phyloP scores from a whole-genome alignment of 768 basidiomycete species.

The Boletus pseudo-olivaceus region DNA sequence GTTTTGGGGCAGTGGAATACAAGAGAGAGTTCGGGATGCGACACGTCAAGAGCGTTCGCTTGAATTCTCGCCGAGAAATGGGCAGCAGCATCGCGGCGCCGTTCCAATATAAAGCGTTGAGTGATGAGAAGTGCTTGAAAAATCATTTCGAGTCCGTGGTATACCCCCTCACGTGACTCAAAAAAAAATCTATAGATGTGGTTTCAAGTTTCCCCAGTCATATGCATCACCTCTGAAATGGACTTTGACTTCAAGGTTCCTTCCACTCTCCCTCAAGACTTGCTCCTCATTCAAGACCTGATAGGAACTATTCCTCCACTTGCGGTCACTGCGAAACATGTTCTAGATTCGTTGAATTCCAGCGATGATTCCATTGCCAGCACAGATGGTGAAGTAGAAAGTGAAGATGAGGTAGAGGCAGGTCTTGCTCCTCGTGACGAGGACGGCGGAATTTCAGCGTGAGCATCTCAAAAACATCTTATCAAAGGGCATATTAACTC shows the following conservation, averaged over 20 bases:
- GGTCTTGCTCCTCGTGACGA: slow-evolving; percentile 46
- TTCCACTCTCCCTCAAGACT: slow-evolving; percentile 62
- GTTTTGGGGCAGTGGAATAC: slow-evolving; percentile 59
- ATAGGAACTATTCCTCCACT: slow-evolving; percentile 37
- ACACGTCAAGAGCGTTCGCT: neutral
- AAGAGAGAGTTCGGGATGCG: slow-evolving; percentile 1
- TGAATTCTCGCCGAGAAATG: slow-evolving; percentile 2
- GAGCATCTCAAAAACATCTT: slow-evolving; percentile 9
- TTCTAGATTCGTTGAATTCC: slow-evolving; percentile 8
- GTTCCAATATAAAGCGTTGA: neutral
- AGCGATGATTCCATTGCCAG: slow-evolving; percentile 51
- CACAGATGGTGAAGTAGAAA: slow-evolving; percentile 50
- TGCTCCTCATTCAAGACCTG: slow-evolving; percentile 68
- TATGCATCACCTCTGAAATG: slow-evolving; percentile 15
- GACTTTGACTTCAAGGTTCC: slow-evolving; percentile 54
- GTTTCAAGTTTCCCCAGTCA: neutral
- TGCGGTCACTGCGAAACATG: neutral
- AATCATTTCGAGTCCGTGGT: neutral
- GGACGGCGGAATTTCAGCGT: slow-evolving; percentile 28
- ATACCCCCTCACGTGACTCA: slow-evolving; percentile 22
- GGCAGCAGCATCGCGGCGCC: slow-evolving; percentile 14
- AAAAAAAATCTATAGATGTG: neutral
- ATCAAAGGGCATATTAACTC: slow-evolving; percentile 15
- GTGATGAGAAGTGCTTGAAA: neutral
- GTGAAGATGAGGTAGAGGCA: slow-evolving; percentile 75